A percentile compares a stretch with the other conserved stretches of the same genome.
phyloP scores from a whole-genome alignment of 306 rosid genomes.

The Glycine tomentella region DNA sequence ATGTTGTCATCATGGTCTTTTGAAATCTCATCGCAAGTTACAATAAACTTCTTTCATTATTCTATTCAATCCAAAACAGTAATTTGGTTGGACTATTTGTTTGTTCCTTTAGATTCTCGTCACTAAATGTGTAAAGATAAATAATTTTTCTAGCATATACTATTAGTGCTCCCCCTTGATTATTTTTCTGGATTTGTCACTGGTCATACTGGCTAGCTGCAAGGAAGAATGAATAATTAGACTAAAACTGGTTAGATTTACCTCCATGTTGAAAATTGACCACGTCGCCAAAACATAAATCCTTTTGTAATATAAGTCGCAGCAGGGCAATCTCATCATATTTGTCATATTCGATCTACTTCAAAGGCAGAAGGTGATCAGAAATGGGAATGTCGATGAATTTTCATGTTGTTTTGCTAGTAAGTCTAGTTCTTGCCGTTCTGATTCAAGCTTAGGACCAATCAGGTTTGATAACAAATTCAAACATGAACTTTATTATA shows the following conservation, averaged over 20 bases:
- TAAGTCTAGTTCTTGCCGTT: slow-evolving; percentile 28
- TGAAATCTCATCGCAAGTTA: too few relatives aligned
- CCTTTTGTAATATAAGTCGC: background rate
- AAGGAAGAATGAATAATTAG: background rate
- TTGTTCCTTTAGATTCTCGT: too few relatives aligned
- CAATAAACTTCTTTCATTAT: too few relatives aligned
- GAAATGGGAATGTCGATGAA: slow-evolving; percentile 5
- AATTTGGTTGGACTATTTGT: too few relatives aligned
- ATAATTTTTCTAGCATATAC: too few relatives aligned
- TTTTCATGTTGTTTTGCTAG: slow-evolving; percentile 28
- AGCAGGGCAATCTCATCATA: background rate
- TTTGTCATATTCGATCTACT: background rate
- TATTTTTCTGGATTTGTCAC: too few relatives aligned
- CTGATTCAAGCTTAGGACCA: slow-evolving; percentile 57
- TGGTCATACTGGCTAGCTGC: too few relatives aligned
- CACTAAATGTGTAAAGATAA: too few relatives aligned
- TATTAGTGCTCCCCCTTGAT: too few relatives aligned
- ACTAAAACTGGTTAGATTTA: background rate
- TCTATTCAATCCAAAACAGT: too few relatives aligned
- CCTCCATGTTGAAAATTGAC: background rate
- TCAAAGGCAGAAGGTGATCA: background rate
- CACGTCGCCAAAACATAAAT: background rate
- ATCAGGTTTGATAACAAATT: slow-evolving; percentile 53
- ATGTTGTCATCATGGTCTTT: too few relatives aligned
- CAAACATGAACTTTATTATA: background rate